Evolutionary conservation across 179 eudicot genomes (phyloP).

Genomic region (Silene noctiflora): DNA sequence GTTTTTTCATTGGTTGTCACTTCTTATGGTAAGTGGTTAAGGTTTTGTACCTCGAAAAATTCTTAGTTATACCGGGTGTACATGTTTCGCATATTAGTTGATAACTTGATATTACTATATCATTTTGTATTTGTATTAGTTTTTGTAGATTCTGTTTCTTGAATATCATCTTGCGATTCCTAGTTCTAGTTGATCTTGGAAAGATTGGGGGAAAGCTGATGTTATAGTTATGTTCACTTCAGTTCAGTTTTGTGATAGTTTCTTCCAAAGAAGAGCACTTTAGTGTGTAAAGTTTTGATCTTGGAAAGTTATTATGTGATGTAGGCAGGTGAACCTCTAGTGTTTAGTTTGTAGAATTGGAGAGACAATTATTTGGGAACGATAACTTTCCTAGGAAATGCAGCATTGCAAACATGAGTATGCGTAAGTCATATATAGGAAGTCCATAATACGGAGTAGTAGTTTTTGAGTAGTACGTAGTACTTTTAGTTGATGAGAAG

Average conservation of each 20-base stretch:
- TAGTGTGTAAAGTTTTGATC: slow-evolving; percentile 2
- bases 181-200: background rate
- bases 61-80: background rate
- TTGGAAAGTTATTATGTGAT: background rate
- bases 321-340: background rate
- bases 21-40: slow-evolving; percentile 52
- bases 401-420: background rate
- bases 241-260: no score
- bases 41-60: background rate
- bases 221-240: background rate
- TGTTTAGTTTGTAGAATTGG: background rate
- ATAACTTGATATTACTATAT: no score
- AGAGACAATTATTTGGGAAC: background rate
- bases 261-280: background rate
- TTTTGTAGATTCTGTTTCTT: background rate
- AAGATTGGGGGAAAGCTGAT: background rate
- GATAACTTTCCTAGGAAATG: background rate
- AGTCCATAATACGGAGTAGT: background rate
- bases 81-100: background rate
- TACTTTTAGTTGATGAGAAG: background rate
- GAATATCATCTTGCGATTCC: background rate
- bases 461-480: background rate
- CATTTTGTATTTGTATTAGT: slow-evolving; percentile 1
- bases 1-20: slow-evolving; percentile 64
- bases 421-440: background rate